These are phyloP conservation scores for Termitomyces sp. DNA, from an alignment of 768 basidiomycete species.

Conservation along the genomic window DNA sequence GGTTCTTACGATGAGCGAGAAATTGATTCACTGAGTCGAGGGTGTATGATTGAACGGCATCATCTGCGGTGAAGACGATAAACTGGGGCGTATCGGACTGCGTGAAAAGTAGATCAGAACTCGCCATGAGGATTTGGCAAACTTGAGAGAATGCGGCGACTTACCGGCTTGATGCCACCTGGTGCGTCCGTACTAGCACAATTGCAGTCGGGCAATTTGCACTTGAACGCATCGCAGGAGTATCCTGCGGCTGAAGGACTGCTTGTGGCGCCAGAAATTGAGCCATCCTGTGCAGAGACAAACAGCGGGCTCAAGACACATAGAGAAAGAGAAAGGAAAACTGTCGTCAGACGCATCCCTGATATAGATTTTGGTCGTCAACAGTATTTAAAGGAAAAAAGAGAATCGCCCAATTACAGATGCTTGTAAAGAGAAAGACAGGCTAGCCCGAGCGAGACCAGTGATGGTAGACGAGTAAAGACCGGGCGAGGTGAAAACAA, in stretches of 20 bases:
- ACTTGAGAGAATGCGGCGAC: slow-evolving; percentile 17
- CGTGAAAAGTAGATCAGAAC: not conserved
- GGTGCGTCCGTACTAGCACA: slow-evolving; percentile 72
- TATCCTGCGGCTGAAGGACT: slow-evolving; percentile 57
- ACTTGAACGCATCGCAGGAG: slow-evolving; percentile 58
- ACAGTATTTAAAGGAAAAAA: not conserved
- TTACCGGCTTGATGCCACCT: slow-evolving; percentile 60
- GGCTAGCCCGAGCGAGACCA: not conserved
- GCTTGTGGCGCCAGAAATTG: slow-evolving; percentile 45
- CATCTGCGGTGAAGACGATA: slow-evolving; percentile 71
- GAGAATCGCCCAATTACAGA: not conserved
- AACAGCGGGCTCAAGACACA: slow-evolving; percentile 26
- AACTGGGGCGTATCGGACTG: slow-evolving; percentile 61
- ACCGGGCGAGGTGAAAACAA: not conserved
- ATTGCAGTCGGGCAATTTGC: slow-evolving; percentile 64
- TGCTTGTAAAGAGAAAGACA: not conserved
- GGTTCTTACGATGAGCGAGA: slow-evolving; percentile 67
- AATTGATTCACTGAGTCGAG: slow-evolving; percentile 71
- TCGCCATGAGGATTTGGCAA: not conserved
- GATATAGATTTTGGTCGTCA: not conserved
- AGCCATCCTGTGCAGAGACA: slow-evolving; percentile 47
- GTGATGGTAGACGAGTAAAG: not conserved
- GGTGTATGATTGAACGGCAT: slow-evolving; percentile 74
- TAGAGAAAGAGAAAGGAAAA: slow-evolving; percentile 16
- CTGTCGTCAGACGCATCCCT: slow-evolving; percentile 13